These are phyloP conservation scores for Aspergillus saccharolyticus DNA, from an alignment of 495 filamentous ascomycete genomes.

Conservation along the genomic window DNA sequence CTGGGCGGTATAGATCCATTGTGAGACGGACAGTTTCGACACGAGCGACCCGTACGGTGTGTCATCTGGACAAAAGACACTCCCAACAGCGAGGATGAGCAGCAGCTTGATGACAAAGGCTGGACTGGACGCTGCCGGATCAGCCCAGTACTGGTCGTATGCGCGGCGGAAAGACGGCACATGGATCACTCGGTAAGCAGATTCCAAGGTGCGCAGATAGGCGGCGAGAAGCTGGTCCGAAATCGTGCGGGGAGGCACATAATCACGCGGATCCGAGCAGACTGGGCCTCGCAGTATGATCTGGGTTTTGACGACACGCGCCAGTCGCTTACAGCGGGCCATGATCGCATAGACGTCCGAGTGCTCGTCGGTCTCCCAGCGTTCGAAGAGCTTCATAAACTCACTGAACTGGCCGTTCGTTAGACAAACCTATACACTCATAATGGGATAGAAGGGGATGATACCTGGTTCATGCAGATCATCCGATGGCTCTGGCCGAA, in stretches of 20 bases:
- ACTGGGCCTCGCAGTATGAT: background rate
- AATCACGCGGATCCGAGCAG: background rate
- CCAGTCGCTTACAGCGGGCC: conserved; percentile 5
- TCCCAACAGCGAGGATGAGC: conserved; percentile 44
- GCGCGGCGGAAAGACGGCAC: conserved; percentile 49
- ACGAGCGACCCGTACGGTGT: conserved; percentile 19
- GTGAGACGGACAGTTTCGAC: background rate
- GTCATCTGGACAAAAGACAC: conserved; percentile 26
- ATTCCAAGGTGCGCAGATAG: conserved; percentile 38
- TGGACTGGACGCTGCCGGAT: conserved; percentile 25
- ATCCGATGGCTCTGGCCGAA: conserved; percentile 10
- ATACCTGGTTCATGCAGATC: conserved; percentile 4
- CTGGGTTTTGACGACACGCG: conserved; percentile 8
- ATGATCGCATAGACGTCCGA: conserved; percentile 2
- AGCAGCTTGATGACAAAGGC: conserved; percentile 31
- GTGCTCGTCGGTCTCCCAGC: background rate
- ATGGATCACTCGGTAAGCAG: conserved; percentile 51
- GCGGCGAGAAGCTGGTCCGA: conserved; percentile 25
- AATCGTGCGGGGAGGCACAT: background rate
- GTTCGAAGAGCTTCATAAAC: background rate
- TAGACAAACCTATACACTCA: background rate
- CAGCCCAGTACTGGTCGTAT: conserved; percentile 41
- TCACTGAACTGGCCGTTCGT: conserved; percentile 1
- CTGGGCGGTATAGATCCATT: conserved; percentile 47
- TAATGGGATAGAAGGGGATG: background rate